These are phyloP conservation scores for Mucor lusitanicus DNA, from an alignment of 371 early-diverging fungal genomes.

Conservation along the genomic window DNA sequence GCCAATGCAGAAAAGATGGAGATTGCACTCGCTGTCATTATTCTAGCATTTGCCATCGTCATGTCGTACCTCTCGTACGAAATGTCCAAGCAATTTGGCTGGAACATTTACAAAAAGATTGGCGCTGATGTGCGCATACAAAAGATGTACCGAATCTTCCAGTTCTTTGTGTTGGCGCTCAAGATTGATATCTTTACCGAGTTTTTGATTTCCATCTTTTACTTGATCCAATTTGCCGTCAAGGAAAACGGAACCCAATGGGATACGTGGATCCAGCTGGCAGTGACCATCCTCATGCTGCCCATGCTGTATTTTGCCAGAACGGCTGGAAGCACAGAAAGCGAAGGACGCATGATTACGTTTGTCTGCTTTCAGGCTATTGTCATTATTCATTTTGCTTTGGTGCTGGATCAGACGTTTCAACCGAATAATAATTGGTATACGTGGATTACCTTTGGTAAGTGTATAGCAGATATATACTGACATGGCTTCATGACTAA, in stretches of 20 bases:
- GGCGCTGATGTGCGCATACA: conserved; percentile 38
- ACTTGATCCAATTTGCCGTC: conserved; percentile 42
- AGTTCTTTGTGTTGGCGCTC: conserved; percentile 48
- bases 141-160: conserved; percentile 46
- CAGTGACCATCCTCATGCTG: conserved; percentile 41
- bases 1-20: conserved; percentile 43
- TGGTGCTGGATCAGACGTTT: conserved; percentile 43
- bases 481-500: neutral
- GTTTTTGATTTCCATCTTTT: conserved; percentile 47
- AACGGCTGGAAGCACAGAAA: conserved; percentile 47
- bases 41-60: conserved; percentile 30
- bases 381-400: conserved; percentile 39
- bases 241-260: conserved; percentile 28
- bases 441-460: conserved; percentile 50
- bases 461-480: neutral
- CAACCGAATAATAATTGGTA: conserved; percentile 50
- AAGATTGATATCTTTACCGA: conserved; percentile 50
- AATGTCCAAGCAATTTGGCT: conserved; percentile 42
- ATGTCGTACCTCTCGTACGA: conserved; percentile 36
- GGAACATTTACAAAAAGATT: conserved; percentile 44
- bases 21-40: conserved; percentile 38
- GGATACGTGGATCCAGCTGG: conserved; percentile 39
- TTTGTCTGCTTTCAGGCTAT: conserved; percentile 43
- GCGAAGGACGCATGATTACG: conserved; percentile 37
- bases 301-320: conserved; percentile 51